These are phyloP conservation scores for Alternaria gaisen DNA, from an alignment of 2,329 filamentous ascomycete species.

Conservation along the genomic window DNA sequence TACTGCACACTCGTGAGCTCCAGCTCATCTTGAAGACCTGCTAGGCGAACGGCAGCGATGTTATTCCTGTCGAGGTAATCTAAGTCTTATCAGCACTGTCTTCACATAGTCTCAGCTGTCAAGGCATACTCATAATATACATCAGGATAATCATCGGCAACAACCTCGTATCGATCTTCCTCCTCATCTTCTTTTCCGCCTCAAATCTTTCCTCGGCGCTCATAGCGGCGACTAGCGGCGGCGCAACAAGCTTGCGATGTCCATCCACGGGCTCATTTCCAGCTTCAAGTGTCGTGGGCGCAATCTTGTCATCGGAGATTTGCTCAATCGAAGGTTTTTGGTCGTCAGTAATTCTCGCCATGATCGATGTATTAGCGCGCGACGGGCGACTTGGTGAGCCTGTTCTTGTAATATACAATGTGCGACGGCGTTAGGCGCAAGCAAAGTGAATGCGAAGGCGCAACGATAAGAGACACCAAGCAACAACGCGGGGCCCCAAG, in stretches of 20 bases:
- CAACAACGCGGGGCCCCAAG: slow-evolving; percentile 18
- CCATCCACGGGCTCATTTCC: slow-evolving; percentile 21
- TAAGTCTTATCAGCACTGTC: not conserved
- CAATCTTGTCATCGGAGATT: slow-evolving; percentile 32
- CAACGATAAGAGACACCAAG: slow-evolving; percentile 15
- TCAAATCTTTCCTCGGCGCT: slow-evolving; percentile 60
- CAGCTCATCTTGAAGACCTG: slow-evolving; percentile 69
- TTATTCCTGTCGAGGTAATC: slow-evolving; percentile 66
- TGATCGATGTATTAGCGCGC: slow-evolving; percentile 9
- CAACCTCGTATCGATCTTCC: slow-evolving; percentile 75
- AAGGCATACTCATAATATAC: slow-evolving; percentile 77
- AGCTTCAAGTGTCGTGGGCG: slow-evolving; percentile 15
- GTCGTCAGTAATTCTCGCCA: slow-evolving; percentile 32
- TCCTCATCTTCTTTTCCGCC: slow-evolving; percentile 68
- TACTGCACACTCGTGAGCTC: slow-evolving; percentile 67
- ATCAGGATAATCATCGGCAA: slow-evolving; percentile 76
- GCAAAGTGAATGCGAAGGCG: not conserved
- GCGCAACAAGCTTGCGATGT: slow-evolving; percentile 38
- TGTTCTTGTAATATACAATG: not conserved
- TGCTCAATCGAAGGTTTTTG: slow-evolving; percentile 33
- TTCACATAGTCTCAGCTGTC: not conserved
- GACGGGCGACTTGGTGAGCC: not conserved
- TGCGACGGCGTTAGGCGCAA: not conserved
- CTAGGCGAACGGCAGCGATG: slow-evolving; percentile 71
- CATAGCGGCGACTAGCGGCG: slow-evolving; percentile 53